Percentiles rank a stretch among this genome's conserved stretches.
These are phyloP conservation scores for Trebouxiophyceae sp. DNA, from an alignment of 163 green algal genomes.

Conservation along the genomic window DNA sequence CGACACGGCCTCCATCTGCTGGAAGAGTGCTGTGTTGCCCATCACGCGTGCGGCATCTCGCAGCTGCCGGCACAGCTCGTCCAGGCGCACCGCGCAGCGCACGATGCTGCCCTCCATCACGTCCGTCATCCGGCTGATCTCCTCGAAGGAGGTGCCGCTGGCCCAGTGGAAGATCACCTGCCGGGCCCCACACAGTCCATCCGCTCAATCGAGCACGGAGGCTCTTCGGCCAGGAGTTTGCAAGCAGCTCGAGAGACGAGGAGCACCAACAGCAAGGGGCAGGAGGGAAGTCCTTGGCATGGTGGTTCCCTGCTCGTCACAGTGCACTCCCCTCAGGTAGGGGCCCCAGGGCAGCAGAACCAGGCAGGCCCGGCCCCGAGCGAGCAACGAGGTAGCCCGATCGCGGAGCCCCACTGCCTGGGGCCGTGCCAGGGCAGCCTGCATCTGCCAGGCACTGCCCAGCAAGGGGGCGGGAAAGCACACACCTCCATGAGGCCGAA, in stretches of 20 bases:
- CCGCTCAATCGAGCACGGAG: not conserved
- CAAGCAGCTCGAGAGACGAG: not conserved
- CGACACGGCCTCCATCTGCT: constrained; percentile 79
- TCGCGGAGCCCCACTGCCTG: too few species aligned
- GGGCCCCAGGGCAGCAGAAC: too few species aligned
- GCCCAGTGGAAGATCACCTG: constrained; percentile 95
- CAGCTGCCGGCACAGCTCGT: constrained; percentile 62
- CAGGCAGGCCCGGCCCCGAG: too few species aligned
- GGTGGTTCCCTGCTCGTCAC: too few species aligned
- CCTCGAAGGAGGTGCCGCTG: constrained; percentile 73
- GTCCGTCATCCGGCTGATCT: constrained; percentile 87
- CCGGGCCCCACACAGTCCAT: not conserved
- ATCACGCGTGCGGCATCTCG: constrained; percentile 80
- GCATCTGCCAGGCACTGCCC: too few species aligned
- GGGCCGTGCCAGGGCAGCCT: too few species aligned
- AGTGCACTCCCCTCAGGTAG: too few species aligned
- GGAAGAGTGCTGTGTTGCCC: constrained; percentile 83
- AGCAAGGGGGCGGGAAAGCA: too few species aligned
- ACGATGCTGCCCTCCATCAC: constrained; percentile 80
- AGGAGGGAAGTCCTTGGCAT: too few species aligned
- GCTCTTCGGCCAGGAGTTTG: not conserved
- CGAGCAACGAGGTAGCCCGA: too few species aligned
- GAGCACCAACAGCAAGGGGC: too few species aligned
- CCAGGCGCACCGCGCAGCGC: constrained; percentile 51
- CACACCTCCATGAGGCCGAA: constrained; percentile 67